Conservation (phyloP, 768 basidiomycete genomes). For the Lyophyllum atratum region DNA sequence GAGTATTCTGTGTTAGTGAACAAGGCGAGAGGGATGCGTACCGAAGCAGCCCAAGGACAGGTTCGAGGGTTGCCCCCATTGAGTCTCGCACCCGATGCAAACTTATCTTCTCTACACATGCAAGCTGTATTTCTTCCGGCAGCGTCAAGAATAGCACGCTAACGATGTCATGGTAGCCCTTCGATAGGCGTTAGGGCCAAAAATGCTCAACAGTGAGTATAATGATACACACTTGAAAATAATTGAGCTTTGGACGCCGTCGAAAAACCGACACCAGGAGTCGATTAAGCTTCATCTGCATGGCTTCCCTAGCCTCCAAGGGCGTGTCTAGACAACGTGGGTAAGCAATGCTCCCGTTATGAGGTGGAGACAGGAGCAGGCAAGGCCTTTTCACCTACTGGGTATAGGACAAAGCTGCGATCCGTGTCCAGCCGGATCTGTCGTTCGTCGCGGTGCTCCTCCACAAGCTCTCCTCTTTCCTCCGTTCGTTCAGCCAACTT, state of each 20-base stretch:
- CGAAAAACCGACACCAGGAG: constrained; percentile 79
- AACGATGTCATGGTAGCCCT: constrained; percentile 94
- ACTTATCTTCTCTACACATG: constrained; percentile 71
- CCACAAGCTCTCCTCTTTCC: not conserved
- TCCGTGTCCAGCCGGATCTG: constrained; percentile 41
- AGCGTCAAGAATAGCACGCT: constrained; percentile 81
- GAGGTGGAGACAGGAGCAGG: too few species aligned
- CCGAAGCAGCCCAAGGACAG: constrained; percentile 82
- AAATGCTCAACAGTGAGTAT: not conserved
- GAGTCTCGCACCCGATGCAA: constrained; percentile 82
- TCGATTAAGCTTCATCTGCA: constrained; percentile 67
- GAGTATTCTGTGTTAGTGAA: not conserved
- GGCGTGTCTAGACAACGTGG: constrained; percentile 15
- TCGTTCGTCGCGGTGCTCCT: not conserved
- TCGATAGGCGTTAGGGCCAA: constrained; percentile 2
- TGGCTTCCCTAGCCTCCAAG: constrained; percentile 45
- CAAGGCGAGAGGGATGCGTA: constrained; percentile 18
- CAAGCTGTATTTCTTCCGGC: constrained; percentile 56
- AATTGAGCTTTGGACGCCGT: constrained; percentile 69
- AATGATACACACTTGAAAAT: constrained; percentile 66
- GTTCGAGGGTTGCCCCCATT: constrained; percentile 85
- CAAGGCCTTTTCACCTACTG: constrained; percentile 63
- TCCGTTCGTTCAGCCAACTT: too few species aligned
- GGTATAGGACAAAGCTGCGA: constrained; percentile 91
- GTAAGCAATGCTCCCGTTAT: too few species aligned